Evolutionary conservation across 2,329 filamentous ascomycete species (phyloP).

Genomic region (Rutstroemia sp.): DNA sequence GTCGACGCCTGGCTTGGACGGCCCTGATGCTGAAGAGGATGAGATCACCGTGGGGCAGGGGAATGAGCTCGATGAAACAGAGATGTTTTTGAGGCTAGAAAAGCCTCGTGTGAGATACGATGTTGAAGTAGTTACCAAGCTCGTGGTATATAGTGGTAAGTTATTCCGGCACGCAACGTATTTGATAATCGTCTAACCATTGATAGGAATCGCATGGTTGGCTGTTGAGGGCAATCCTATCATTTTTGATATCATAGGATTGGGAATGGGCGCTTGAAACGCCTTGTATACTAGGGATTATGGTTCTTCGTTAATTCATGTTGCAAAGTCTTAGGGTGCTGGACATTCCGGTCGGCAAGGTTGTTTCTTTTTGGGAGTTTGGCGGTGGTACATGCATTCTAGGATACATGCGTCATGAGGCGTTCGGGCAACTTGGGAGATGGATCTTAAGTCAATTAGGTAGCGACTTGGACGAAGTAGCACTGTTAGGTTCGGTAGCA

Average conservation of each 20-base stretch:
- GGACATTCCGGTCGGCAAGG: background rate
- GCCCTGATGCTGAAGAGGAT: slow-evolving; percentile 31
- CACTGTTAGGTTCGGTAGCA: background rate
- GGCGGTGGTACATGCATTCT: background rate
- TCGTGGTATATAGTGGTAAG: slow-evolving; percentile 88
- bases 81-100: slow-evolving; percentile 78
- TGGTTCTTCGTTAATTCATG: too few relatives aligned
- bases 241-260: slow-evolving; percentile 35
- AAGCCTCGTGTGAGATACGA: slow-evolving; percentile 90
- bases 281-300: background rate
- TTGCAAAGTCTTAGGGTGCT: too few relatives aligned
- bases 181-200: slow-evolving; percentile 9
- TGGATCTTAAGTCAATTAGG: too few relatives aligned
- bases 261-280: slow-evolving; percentile 29
- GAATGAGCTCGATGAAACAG: slow-evolving; percentile 53
- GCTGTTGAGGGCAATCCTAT: slow-evolving; percentile 46
- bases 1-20: slow-evolving; percentile 27
- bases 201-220: slow-evolving; percentile 70
- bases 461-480: too few relatives aligned
- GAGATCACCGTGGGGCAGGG: slow-evolving; percentile 37
- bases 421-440: slow-evolving; percentile 1
- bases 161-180: slow-evolving; percentile 14
- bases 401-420: slow-evolving; percentile 2
- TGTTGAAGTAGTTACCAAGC: slow-evolving; percentile 95
- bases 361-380: background rate